Base-by-base conservation (phyloP, 2,329 filamentous ascomycete genomes). In the Cladosporium sp. region DNA sequence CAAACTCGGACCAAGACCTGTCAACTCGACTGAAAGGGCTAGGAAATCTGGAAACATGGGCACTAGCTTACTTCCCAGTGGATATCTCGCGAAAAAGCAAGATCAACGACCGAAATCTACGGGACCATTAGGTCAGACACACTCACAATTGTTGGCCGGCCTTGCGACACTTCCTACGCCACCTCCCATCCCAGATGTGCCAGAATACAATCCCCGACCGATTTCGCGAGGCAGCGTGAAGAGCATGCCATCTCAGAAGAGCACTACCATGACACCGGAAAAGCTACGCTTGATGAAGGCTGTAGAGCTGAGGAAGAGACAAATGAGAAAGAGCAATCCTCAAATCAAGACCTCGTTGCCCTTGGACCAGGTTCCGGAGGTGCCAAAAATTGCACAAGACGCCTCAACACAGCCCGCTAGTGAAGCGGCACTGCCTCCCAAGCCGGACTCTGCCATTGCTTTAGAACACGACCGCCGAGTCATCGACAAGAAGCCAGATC, bases 281-380 rank as follows among this genome's bases (percentile, higher is more conserved):
- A 97, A 95, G 76, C 86, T 90, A 61, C 84, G 94, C 57, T 79
- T 99, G 63, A 92, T 96, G 90, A 97, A 95, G 76, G 94, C 94
- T 7, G 82, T 97, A 76, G 89, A 97, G 73, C 75, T 97, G 65
- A 84, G 93, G 55, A 94, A 95, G 74, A 91, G 89, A 75, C 92
- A 91, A 73, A 86, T 87, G 69, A 64, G 69, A 60, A 67, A 70
- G 63, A 65, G 66, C 42, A 66, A 70, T 55, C 50, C 61, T 40
- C 62, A 61, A 28, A 34, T 57, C 15, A 45, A 55, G 3, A 58
- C 43, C 17, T 52, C 47, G 12, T 20, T 56, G 1, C 40, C 60
- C 25, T 9, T 15, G 22, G 64, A 65, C 15, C 62, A 64, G 22
- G 39, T 55, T 3, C 61, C 66, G 11, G 62, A 62, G 39, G 39